These are phyloP conservation scores for Coprinopsis strossmayeri DNA, from an alignment of 768 basidiomycete genomes.

Conservation along the genomic window DNA sequence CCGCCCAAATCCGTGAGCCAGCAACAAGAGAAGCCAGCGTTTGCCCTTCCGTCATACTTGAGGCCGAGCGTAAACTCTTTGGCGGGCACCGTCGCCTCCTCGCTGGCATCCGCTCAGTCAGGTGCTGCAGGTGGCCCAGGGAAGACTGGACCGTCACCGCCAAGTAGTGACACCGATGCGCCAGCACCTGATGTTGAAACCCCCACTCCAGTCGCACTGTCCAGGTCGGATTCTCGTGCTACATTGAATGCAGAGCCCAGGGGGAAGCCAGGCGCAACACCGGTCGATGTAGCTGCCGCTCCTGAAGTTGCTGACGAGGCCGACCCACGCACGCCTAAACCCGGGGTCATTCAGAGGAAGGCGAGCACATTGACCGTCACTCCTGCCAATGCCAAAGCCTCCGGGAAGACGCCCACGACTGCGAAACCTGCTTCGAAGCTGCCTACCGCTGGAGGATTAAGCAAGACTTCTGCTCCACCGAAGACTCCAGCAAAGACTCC, in stretches of 20 bases:
- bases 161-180: background rate
- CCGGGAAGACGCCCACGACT: conserved; percentile 14
- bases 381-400: conserved; percentile 2
- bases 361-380: conserved; percentile 14
- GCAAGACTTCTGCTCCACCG: conserved; percentile 13
- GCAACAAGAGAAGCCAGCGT: conserved; percentile 27
- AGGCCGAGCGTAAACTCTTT: conserved; percentile 8
- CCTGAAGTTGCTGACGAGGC: background rate
- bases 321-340: conserved; percentile 8
- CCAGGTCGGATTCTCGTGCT: background rate
- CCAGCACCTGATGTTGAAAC: background rate
- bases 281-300: conserved; percentile 2
- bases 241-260: background rate
- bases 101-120: conserved; percentile 2
- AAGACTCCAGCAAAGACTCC: conserved; percentile 16
- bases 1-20: conserved; percentile 46
- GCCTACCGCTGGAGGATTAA: conserved; percentile 3
- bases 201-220: background rate
- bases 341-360: conserved; percentile 2
- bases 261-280: background rate
- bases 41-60: conserved; percentile 26
- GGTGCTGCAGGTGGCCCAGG: conserved; percentile 4
- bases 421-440: conserved; percentile 15
- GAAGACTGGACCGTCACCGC: conserved; percentile 3
- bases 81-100: conserved; percentile 2